A percentile compares a stretch with the other conserved stretches of the same genome.
Evolutionary conservation across 768 basidiomycete species (phyloP).

Genomic region (Erythrobasidium yunnanense): DNA sequence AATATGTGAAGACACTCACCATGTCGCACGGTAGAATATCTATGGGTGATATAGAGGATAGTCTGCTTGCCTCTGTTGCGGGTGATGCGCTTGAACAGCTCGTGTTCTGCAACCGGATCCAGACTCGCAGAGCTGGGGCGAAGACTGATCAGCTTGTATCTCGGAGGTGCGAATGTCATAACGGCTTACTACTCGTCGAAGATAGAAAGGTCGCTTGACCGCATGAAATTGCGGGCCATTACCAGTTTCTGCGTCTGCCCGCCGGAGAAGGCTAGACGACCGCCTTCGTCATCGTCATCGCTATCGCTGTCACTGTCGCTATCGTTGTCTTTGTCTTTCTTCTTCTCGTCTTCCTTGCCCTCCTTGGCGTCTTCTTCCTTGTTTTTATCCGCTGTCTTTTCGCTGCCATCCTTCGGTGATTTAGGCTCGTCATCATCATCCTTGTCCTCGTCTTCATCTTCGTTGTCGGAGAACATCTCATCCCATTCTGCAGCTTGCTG

Average conservation of each 20-base stretch:
- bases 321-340: conserved; percentile 17
- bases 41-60: conserved; percentile 25
- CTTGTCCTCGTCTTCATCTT: background rate
- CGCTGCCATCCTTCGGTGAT: background rate
- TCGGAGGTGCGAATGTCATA: background rate
- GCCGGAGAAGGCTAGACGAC: conserved; percentile 18
- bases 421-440: conserved; percentile 15
- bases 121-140: background rate
- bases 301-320: background rate
- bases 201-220: background rate
- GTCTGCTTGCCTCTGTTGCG: conserved; percentile 12
- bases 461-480: background rate
- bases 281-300: conserved; percentile 4
- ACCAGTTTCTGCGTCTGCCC: conserved; percentile 11
- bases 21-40: conserved; percentile 14
- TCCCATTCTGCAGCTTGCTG: conserved; percentile 13
- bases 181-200: conserved; percentile 19
- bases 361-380: background rate
- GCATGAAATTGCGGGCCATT: background rate
- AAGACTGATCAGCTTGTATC: background rate
- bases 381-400: background rate
- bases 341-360: background rate
- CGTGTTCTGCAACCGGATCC: conserved; percentile 24
- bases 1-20: background rate
- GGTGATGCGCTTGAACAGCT: conserved; percentile 19